A percentile compares a stretch with the other conserved stretches of the same genome.
Evolutionary conservation across 768 basidiomycete species (phyloP).

Genomic region (Tylopilus rubrobrunneus): DNA sequence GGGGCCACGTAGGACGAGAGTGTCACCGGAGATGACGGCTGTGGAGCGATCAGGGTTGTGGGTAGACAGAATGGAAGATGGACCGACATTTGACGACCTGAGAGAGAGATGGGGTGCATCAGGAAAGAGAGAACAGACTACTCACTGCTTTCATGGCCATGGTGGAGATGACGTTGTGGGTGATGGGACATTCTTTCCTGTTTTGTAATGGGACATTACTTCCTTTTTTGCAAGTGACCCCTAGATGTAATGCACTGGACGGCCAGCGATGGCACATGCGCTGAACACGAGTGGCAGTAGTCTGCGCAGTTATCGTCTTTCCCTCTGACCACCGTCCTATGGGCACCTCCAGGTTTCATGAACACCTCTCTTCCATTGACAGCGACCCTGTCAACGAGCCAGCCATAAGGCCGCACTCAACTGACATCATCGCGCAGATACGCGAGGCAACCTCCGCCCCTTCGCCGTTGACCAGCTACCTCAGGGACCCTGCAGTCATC

Average conservation of each 20-base stretch:
- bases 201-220: no score
- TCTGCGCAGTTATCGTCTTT: constrained; percentile 7
- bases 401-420: neutral
- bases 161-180: no score
- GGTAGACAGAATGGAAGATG: neutral
- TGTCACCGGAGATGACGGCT: constrained; percentile 92
- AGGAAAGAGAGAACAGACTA: no score
- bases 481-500: constrained; percentile 42
- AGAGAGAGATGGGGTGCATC: neutral
- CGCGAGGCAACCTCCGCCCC: constrained; percentile 44
- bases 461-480: constrained; percentile 41
- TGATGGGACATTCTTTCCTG: neutral
- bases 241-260: no score
- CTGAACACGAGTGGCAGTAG: neutral
- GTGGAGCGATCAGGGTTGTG: constrained; percentile 20
- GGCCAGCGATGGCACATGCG: neutral
- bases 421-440: constrained; percentile 38
- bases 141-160: constrained; percentile 53
- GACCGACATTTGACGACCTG: constrained; percentile 62
- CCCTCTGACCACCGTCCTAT: constrained; percentile 11
- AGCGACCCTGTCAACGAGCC: constrained; percentile 7
- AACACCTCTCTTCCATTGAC: constrained; percentile 23
- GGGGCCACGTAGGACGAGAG: constrained; percentile 76
- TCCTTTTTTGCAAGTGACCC: no score
- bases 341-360: constrained; percentile 29